Percentiles rank a stretch among this genome's conserved stretches.
Evolutionary conservation across 2,329 filamentous ascomycete species (phyloP).

Genomic region (Microdochium paspali): DNA sequence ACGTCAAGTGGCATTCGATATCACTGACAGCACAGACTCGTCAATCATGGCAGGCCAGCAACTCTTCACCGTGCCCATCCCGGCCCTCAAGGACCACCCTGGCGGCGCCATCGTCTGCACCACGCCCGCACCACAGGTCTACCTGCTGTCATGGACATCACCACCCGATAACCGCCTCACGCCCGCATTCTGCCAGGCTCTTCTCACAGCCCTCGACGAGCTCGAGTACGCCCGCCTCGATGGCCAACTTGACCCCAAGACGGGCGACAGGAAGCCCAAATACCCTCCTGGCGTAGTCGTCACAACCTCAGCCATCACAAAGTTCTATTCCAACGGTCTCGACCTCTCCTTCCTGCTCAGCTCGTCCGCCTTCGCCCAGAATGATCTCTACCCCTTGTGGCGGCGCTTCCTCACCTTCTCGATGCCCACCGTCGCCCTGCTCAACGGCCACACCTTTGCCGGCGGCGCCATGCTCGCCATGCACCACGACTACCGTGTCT

Average conservation of each 20-base stretch:
- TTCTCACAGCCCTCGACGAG: slow-evolving; percentile 65
- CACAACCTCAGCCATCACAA: slow-evolving; percentile 64
- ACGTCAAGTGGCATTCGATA: no score
- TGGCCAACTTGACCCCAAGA: background rate
- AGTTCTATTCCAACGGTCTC: slow-evolving; percentile 81
- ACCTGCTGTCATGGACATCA: slow-evolving; percentile 63
- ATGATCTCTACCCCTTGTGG: slow-evolving; percentile 56
- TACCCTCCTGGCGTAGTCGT: slow-evolving; percentile 60
- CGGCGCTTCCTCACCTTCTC: slow-evolving; percentile 60
- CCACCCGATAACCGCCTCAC: slow-evolving; percentile 71
- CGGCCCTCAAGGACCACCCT: slow-evolving; percentile 29
- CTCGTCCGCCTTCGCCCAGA: slow-evolving; percentile 51
- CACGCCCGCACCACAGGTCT: slow-evolving; percentile 49
- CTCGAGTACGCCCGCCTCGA: slow-evolving; percentile 50
- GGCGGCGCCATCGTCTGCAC: slow-evolving; percentile 56
- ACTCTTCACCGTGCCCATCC: slow-evolving; percentile 53
- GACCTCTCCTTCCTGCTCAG: slow-evolving; percentile 59
- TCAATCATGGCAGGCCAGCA: slow-evolving; percentile 19
- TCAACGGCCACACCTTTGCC: slow-evolving; percentile 76
- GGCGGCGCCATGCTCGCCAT: slow-evolving; percentile 75
- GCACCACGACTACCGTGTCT: slow-evolving; percentile 76
- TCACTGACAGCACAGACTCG: no score
- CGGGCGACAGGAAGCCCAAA: background rate
- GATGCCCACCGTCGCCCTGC: slow-evolving; percentile 71
- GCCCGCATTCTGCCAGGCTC: slow-evolving; percentile 54